Percentiles rank a stretch among this genome's conserved stretches.
These are phyloP conservation scores for Ambrosiella beaveri DNA, from an alignment of 2,329 filamentous ascomycete species.

Conservation along the genomic window DNA sequence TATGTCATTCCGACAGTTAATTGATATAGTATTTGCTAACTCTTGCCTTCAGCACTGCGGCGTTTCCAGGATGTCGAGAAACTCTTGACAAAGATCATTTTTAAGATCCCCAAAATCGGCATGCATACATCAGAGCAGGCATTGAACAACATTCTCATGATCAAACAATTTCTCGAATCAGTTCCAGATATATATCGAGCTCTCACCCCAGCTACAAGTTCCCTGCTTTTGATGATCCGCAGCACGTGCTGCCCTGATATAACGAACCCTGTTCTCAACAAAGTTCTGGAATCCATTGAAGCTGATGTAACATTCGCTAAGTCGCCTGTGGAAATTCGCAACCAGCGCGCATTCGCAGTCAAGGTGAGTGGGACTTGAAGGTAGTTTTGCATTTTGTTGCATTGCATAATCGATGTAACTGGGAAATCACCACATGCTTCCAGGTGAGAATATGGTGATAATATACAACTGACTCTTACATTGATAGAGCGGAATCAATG, in stretches of 20 bases:
- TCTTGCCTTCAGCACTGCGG: conserved; percentile 1
- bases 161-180: conserved; percentile 63
- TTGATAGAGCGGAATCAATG: conserved; percentile 55
- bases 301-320: conserved; percentile 63
- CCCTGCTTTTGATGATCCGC: conserved; percentile 49
- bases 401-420: background rate
- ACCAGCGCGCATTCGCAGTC: conserved; percentile 80
- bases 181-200: conserved; percentile 52
- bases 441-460: background rate
- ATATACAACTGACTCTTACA: background rate
- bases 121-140: conserved; percentile 59
- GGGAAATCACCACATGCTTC: background rate
- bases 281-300: conserved; percentile 59
- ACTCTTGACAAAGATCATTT: conserved; percentile 45
- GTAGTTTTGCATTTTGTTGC: background rate
- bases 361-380: conserved; percentile 32
- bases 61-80: conserved; percentile 64
- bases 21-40: conserved; percentile 1
- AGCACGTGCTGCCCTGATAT: conserved; percentile 50
- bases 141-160: conserved; percentile 70
- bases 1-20: conserved; percentile 17
- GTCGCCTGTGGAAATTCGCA: conserved; percentile 67
- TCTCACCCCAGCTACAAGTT: conserved; percentile 44
- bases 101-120: conserved; percentile 49
- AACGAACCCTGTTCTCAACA: conserved; percentile 39